phyloP scores from a whole-genome alignment of 2,329 filamentous ascomycete species.

The Knufia petricola region DNA sequence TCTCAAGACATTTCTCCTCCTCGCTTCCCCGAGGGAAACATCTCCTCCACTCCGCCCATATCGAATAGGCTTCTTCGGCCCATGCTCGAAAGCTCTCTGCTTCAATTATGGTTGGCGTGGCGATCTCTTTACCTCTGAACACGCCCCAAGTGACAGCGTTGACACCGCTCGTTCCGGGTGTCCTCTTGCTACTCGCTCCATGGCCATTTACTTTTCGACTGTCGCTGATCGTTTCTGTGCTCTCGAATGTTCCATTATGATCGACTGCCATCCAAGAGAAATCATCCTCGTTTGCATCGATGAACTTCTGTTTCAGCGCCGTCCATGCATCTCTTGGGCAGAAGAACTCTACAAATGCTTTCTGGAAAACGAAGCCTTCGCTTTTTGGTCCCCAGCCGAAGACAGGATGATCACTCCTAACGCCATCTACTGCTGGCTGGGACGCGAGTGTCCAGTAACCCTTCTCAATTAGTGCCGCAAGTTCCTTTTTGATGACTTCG shows the following conservation, averaged over 20 bases:
- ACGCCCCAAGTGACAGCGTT: slow-evolving; percentile 97
- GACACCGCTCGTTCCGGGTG: slow-evolving; percentile 46
- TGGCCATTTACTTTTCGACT: slow-evolving; percentile 27
- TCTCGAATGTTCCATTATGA: slow-evolving; percentile 63
- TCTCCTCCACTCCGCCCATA: slow-evolving; percentile 87
- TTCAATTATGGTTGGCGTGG: slow-evolving; percentile 93
- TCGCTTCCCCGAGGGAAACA: slow-evolving; percentile 69
- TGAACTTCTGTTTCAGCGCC: slow-evolving; percentile 53
- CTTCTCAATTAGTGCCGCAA: slow-evolving; percentile 64
- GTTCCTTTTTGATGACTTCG: slow-evolving; percentile 63
- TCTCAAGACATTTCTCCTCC: slow-evolving; percentile 61
- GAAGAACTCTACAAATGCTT: slow-evolving; percentile 97
- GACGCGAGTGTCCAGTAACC: slow-evolving; percentile 97
- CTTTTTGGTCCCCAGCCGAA: slow-evolving; percentile 91
- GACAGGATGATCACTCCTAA: slow-evolving; percentile 62
- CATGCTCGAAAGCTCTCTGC: slow-evolving; percentile 88
- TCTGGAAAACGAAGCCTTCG: slow-evolving; percentile 89
- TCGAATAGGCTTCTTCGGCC: slow-evolving; percentile 90
- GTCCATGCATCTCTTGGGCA: slow-evolving; percentile 64
- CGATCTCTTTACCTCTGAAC: slow-evolving; percentile 90
- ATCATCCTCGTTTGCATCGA: slow-evolving; percentile 49
- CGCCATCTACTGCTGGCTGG: slow-evolving; percentile 84
- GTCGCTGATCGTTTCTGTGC: slow-evolving; percentile 26
- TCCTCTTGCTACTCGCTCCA: slow-evolving; percentile 26
- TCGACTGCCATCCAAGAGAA: slow-evolving; percentile 87